phyloP scores from a whole-genome alignment of 1,284 basidiomycete species.

The Tilletia walkeri region DNA sequence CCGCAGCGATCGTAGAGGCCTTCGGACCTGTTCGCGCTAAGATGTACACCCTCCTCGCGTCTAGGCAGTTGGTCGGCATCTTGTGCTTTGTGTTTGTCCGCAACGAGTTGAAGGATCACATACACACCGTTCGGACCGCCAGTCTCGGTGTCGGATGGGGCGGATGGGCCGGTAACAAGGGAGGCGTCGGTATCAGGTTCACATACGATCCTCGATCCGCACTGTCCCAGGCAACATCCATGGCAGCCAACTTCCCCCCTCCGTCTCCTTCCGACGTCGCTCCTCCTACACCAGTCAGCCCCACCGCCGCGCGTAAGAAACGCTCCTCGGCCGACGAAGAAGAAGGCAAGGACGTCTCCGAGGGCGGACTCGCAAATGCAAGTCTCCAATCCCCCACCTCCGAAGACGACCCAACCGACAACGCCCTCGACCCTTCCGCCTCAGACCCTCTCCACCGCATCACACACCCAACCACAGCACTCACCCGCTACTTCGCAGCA shows the following conservation, averaged over 20 bases:
- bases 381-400: background rate
- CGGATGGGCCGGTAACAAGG: slow-evolving; percentile 40
- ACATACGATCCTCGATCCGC: slow-evolving; percentile 19
- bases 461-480: slow-evolving; percentile 4
- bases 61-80: slow-evolving; percentile 38
- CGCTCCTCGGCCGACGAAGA: background rate
- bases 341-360: background rate
- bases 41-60: slow-evolving; percentile 28
- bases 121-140: slow-evolving; percentile 27
- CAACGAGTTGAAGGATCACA: slow-evolving; percentile 15
- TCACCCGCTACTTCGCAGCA: background rate
- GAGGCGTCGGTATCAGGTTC: slow-evolving; percentile 34
- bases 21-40: slow-evolving; percentile 25
- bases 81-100: slow-evolving; percentile 31
- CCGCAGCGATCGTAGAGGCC: slow-evolving; percentile 17
- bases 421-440: slow-evolving; percentile 9
- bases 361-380: background rate
- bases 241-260: slow-evolving; percentile 19
- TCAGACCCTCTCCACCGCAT: slow-evolving; percentile 3
- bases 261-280: background rate
- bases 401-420: background rate
- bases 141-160: slow-evolving; percentile 35
- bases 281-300: too few relatives aligned
- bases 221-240: background rate
- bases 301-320: background rate